Percentiles rank a stretch among this genome's conserved stretches.
These are phyloP conservation scores for Drechslerella coelobrocha DNA, from an alignment of 2,329 filamentous ascomycete species.

Conservation along the genomic window DNA sequence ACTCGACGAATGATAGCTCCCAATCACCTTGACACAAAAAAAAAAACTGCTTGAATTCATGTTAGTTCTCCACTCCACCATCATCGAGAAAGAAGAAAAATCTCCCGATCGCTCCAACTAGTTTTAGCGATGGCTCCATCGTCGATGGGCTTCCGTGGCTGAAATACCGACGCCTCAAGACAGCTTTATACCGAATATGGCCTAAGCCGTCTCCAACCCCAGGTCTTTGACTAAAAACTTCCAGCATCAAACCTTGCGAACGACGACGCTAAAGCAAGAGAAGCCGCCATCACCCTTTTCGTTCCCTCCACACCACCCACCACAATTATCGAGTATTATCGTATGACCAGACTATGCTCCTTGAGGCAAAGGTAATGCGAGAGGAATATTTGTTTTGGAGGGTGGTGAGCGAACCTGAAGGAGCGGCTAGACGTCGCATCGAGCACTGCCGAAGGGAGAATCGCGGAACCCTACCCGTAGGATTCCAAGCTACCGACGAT, in stretches of 20 bases:
- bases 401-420: no score
- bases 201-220: conserved; percentile 34
- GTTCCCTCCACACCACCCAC: no score
- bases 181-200: conserved; percentile 34
- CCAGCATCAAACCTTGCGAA: conserved; percentile 39
- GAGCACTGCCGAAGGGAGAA: conserved; percentile 22
- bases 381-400: not conserved
- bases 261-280: conserved; percentile 37
- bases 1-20: conserved; percentile 41
- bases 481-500: conserved; percentile 1
- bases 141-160: conserved; percentile 28
- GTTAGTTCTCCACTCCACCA: conserved; percentile 17
- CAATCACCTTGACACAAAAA: conserved; percentile 1
- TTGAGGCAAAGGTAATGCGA: not conserved
- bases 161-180: conserved; percentile 7
- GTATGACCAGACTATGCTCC: not conserved
- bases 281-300: not conserved
- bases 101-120: conserved; percentile 25
- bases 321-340: not conserved
- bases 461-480: conserved; percentile 48
- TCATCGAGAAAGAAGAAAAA: conserved; percentile 27
- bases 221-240: conserved; percentile 2
- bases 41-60: conserved; percentile 19
- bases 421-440: not conserved
- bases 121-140: conserved; percentile 8